Base-by-base conservation (phyloP, 2,329 filamentous ascomycete genomes). In the Didymella keratinophila region DNA sequence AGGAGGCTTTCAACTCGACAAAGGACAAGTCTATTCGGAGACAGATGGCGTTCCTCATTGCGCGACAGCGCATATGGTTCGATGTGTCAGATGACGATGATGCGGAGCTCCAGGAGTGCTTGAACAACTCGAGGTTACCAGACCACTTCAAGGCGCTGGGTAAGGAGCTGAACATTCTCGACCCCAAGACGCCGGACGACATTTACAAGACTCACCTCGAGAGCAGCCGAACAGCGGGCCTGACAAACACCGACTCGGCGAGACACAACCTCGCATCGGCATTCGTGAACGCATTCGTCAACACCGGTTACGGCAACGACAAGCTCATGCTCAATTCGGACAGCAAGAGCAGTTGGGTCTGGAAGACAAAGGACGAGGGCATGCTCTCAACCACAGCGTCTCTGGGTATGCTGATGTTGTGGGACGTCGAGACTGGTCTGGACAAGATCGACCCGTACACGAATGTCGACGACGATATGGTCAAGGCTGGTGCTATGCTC, bases 141-240 rank as follows among this genome's bases (percentile, higher is more conserved):
- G 92, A 96, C 63, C 90, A 98, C 78, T 99, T 97, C 85, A 96
- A 96, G 79, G 87, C 90, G 5, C 83, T 99, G 30, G 96, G 89
- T 57, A 97, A 97, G 79, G 95, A 99, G 77, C 84, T 99, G 52
- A 98, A 99, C 78, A 94, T 99, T 51, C 83, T 98, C 41, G 95
- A 99, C 63, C 95, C 95, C 34, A 98, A 97, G 82, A 91, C 92
- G 42, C 96, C 94, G 0, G 95, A 99, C 75, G 96, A 99, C 71
- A 99, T 99, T 71, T 99, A 99, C 86, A 99, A 99, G 83, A 97
- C 93, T 73, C 95, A 99, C 78, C 86, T 99, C 5, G 95, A 99
- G 80, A 98, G 91, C 80, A 96, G 89, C 70, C 87, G 96, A 61
- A 95, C 96, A 52, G 92, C 92, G 23, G 93, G 93, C 34, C 86